These are phyloP conservation scores for Circinella minor DNA, from an alignment of 371 early-diverging fungal species.

Conservation along the genomic window DNA sequence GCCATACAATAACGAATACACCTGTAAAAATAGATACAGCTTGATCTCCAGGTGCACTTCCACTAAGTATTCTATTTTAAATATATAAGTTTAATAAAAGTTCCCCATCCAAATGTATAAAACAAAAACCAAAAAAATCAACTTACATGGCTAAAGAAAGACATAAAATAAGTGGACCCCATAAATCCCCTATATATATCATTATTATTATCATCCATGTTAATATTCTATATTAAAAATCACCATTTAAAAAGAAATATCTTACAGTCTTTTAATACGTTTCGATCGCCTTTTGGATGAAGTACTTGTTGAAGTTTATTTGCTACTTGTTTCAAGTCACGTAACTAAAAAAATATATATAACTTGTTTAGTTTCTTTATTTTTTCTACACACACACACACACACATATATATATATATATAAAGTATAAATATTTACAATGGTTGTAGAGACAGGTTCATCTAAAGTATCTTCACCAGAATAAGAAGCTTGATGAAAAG, in stretches of 20 bases:
- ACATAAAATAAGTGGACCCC: constrained; percentile 95
- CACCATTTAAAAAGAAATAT: no score
- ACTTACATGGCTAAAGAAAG: constrained; percentile 75
- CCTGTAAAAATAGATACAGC: constrained; percentile 87
- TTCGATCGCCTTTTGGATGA: constrained; percentile 65
- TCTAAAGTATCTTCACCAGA: constrained; percentile 81
- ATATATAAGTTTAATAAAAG: not conserved
- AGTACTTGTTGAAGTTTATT: constrained; percentile 79
- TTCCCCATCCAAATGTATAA: not conserved
- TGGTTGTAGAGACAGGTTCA: constrained; percentile 87
- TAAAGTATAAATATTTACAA: constrained; percentile 49
- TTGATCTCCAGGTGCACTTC: constrained; percentile 72
- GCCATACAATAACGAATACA: constrained; percentile 92
- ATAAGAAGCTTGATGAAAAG: constrained; percentile 8
- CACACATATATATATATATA: no score
- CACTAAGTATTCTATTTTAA: constrained; percentile 52
- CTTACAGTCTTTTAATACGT: constrained; percentile 52
- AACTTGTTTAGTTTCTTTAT: no score
- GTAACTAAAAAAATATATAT: constrained; percentile 50
- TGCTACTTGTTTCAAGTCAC: constrained; percentile 78
- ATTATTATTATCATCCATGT: not conserved
- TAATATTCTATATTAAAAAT: no score
- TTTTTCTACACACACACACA: no score
- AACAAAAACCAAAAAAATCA: not conserved
- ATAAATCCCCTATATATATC: constrained; percentile 81